Percentiles rank a stretch among this genome's conserved stretches.
These are phyloP conservation scores for Penicillium crystallinum DNA, from an alignment of 495 filamentous ascomycete species.

Conservation along the genomic window DNA sequence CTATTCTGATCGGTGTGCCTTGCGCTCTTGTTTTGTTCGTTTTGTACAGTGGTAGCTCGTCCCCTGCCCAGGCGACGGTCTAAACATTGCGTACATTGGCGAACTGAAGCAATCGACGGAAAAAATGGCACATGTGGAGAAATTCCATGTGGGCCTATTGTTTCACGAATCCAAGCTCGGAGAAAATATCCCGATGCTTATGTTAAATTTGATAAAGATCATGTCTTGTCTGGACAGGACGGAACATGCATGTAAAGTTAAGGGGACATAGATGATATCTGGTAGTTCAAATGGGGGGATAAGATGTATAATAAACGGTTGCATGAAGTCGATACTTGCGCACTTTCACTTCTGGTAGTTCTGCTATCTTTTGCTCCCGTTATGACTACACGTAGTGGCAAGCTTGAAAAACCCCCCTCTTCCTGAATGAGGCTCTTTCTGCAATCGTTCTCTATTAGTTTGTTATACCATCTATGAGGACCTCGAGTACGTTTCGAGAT, in stretches of 20 bases:
- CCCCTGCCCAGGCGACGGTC: constrained; percentile 16
- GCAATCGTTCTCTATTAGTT: too few species aligned
- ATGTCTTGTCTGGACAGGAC: constrained; percentile 11
- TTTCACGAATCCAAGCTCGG: constrained; percentile 12
- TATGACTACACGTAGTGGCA: too few species aligned
- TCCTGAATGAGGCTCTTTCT: too few species aligned
- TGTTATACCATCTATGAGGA: too few species aligned
- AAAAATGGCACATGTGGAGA: constrained; percentile 1
- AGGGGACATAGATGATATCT: constrained; percentile 5
- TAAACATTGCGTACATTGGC: constrained; percentile 7
- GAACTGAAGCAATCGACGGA: constrained; percentile 7
- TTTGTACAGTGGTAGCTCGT: constrained; percentile 39
- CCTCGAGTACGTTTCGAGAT: too few species aligned
- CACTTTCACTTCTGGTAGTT: too few species aligned
- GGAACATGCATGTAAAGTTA: constrained; percentile 11
- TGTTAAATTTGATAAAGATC: constrained; percentile 11
- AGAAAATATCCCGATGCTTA: background rate
- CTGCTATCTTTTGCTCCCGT: too few species aligned
- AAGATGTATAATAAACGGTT: constrained; percentile 8
- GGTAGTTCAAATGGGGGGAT: background rate
- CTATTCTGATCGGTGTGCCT: constrained; percentile 52
- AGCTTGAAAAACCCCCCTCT: too few species aligned
- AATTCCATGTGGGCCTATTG: constrained; percentile 6
- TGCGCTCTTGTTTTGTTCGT: constrained; percentile 54
- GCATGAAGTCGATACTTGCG: constrained; percentile 1